Base-by-base conservation (phyloP, 192 early-diverging fungal species). In the Mortierella alpina region DNA sequence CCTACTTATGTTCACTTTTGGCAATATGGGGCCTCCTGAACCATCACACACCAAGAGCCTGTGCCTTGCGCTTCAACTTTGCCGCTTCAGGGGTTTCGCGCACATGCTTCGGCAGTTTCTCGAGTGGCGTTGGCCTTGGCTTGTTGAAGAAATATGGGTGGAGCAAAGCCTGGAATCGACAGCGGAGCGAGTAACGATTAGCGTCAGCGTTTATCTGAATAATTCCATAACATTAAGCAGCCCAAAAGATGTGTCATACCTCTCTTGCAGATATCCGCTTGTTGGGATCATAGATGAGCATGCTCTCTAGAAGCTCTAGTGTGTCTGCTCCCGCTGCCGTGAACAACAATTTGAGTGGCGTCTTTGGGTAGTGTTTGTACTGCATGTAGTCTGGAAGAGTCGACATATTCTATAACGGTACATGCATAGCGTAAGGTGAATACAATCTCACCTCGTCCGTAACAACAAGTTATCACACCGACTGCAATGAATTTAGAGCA, bases 261-360 rank as follows among this genome's bases (percentile, higher is more conserved):
- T 96, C 92, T 7, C 91, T 85, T 2, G 95, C 91, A 3, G 93
- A 91, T 67, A 94, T 87, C 76, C 98, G 83, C 49, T 91, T 89
- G 10, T 87, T 84, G 5, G 98, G 98, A 74, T 96, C 93, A 84
- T 92, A 98, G 18, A 86, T 76, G 48, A 99, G 76, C 93, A 98
- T 94, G 45, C 87, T 90, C 66, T 95, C 95, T 66, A 99, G 81
- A 39, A 99, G 73, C 77, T 91, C 92, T 44, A 98, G 81, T 4
- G 95, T 93, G 82, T 97, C 98, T 3, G 84, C 76, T 18, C 89
- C 88, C 6, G 98, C 94, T 18, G 95, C 97, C 1, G 90, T 93
- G 83, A 99, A 96, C 47, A 96, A 84, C 6, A 86, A 82, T 46
- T 86, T 65, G 17, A 96, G 82, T 12, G 93, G 92, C 2, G 91